phyloP scores from a whole-genome alignment of 1,284 basidiomycete genomes.

The Mrakiaceae sp. region DNA sequence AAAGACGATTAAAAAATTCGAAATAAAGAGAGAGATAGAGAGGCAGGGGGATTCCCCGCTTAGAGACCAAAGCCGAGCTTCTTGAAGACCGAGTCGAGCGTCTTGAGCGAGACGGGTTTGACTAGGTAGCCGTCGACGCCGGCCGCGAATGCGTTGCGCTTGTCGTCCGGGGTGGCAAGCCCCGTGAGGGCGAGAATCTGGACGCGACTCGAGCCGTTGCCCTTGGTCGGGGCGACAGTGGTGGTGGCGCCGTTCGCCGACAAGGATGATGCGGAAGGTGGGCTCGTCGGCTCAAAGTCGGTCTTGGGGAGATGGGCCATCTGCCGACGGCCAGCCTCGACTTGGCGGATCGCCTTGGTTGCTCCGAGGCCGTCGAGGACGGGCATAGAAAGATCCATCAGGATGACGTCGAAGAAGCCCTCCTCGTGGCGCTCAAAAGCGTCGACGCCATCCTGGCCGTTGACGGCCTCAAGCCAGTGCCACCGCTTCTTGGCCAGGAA shows the following conservation, averaged over 20 bases:
- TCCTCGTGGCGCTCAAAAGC: slow-evolving; percentile 47
- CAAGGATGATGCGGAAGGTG: slow-evolving; percentile 15
- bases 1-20: no score
- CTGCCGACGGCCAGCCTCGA: slow-evolving; percentile 47
- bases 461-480: slow-evolving; percentile 24
- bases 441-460: slow-evolving; percentile 75
- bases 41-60: not conserved
- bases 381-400: slow-evolving; percentile 84
- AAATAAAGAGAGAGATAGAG: not conserved
- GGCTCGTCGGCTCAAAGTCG: slow-evolving; percentile 21
- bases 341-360: slow-evolving; percentile 64
- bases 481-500: slow-evolving; percentile 55
- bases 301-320: slow-evolving; percentile 8
- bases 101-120: slow-evolving; percentile 83
- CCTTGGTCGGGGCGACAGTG: slow-evolving; percentile 30
- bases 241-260: slow-evolving; percentile 16
- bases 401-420: slow-evolving; percentile 46
- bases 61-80: slow-evolving; percentile 3
- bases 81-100: slow-evolving; percentile 66
- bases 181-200: slow-evolving; percentile 86
- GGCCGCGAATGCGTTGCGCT: slow-evolving; percentile 76
- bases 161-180: slow-evolving; percentile 83
- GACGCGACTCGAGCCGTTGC: slow-evolving; percentile 23
- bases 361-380: slow-evolving; percentile 81
- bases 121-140: slow-evolving; percentile 92